Conservation (phyloP, 1,284 basidiomycete genomes). For the Pseudozyma sp. region DNA sequence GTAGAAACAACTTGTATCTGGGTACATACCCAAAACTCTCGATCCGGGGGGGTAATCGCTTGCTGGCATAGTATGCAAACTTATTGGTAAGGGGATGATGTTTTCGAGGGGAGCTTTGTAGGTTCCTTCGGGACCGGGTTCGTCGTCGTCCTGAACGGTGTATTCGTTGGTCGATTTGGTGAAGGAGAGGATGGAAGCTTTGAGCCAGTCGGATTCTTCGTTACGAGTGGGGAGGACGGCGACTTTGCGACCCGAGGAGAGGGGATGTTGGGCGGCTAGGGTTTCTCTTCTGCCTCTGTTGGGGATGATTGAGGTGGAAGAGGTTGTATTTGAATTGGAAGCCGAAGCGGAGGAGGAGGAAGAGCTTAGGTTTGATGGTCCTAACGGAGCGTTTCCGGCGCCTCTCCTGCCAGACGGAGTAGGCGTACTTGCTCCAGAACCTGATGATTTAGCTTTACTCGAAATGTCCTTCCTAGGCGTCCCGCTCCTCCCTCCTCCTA, state of each 20-base stretch:
- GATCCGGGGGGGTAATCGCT: conserved; percentile 58
- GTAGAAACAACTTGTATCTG: conserved; percentile 69
- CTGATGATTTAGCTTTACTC: conserved; percentile 23
- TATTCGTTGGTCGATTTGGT: conserved; percentile 46
- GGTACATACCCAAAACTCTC: conserved; percentile 67
- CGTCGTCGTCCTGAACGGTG: conserved; percentile 48
- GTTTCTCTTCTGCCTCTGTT: conserved; percentile 34
- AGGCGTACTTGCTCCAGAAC: conserved; percentile 13
- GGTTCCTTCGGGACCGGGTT: conserved; percentile 47
- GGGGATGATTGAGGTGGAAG: neutral
- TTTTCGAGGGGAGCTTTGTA: conserved; percentile 49
- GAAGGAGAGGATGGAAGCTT: conserved; percentile 42
- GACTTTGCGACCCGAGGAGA: conserved; percentile 36
- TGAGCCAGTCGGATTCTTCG: conserved; percentile 52
- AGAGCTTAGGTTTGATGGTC: conserved; percentile 29
- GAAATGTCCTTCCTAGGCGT: conserved; percentile 43
- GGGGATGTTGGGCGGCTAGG: conserved; percentile 41
- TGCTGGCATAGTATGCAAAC: conserved; percentile 57
- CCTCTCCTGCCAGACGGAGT: conserved; percentile 31
- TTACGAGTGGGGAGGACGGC: conserved; percentile 41
- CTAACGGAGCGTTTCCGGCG: conserved; percentile 9
- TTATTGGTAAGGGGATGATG: conserved; percentile 65
- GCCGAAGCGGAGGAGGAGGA: conserved; percentile 11
- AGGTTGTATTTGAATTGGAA: neutral
- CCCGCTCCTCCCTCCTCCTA: conserved; percentile 18